Conservation (phyloP, 768 basidiomycete species). For the Russula virescens region DNA sequence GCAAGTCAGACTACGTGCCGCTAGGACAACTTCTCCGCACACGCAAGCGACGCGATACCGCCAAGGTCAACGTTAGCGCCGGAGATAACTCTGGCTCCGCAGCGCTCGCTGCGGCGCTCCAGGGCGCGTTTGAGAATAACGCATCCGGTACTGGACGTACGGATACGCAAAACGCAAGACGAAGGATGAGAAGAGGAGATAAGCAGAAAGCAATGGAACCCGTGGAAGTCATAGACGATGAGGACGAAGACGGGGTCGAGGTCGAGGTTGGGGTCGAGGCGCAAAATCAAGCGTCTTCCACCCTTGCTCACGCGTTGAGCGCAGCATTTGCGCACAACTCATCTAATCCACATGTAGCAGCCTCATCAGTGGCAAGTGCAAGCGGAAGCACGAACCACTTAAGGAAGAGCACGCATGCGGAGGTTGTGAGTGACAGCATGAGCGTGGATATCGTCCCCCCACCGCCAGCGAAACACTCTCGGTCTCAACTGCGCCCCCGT, state of each 20-base stretch:
- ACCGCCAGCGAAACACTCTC: neutral
- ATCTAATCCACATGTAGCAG: neutral
- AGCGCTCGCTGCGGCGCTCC: neutral
- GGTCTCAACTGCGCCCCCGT: neutral
- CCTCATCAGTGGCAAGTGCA: neutral
- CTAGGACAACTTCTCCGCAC: neutral
- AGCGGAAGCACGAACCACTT: neutral
- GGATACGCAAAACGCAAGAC: neutral
- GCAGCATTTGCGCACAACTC: constrained; percentile 9
- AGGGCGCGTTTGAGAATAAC: constrained; percentile 12
- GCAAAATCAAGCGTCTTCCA: neutral
- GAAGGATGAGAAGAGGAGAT: neutral
- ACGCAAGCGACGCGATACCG: neutral
- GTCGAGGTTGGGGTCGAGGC: neutral
- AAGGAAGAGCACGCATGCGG: neutral
- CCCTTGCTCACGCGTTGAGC: constrained; percentile 1
- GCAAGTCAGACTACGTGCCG: constrained; percentile 2
- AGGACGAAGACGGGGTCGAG: neutral
- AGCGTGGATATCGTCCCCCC: neutral
- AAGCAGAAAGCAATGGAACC: neutral
- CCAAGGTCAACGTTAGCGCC: neutral
- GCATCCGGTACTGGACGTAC: neutral
- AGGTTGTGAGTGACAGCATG: neutral
- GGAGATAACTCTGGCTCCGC: neutral
- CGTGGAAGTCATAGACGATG: neutral